Conservation (phyloP, 768 basidiomycete genomes). For the Sporobolomyces roseus region DNA sequence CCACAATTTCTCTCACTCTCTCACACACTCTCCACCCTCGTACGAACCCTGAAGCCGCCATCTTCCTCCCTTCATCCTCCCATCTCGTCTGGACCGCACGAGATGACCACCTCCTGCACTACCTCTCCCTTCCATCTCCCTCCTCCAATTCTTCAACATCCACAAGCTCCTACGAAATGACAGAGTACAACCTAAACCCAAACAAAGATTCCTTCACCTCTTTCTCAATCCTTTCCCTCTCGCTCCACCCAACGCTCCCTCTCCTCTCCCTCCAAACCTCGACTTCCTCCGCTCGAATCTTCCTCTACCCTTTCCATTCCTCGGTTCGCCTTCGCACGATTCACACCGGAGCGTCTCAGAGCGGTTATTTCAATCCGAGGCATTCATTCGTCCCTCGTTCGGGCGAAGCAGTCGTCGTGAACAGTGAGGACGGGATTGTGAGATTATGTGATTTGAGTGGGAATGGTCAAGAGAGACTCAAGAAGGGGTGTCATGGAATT, state of each 20-base stretch:
- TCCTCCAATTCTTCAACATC: background rate
- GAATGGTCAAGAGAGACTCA: slow-evolving; percentile 15
- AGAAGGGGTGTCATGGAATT: slow-evolving; percentile 37
- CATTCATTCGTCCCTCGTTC: slow-evolving; percentile 43
- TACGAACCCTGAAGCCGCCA: slow-evolving; percentile 45
- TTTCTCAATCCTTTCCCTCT: slow-evolving; percentile 42
- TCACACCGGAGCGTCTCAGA: slow-evolving; percentile 40
- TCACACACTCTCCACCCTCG: slow-evolving; percentile 24
- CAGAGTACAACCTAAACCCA: slow-evolving; percentile 44
- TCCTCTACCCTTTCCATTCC: slow-evolving; percentile 46
- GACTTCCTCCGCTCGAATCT: slow-evolving; percentile 40
- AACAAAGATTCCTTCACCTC: slow-evolving; percentile 44
- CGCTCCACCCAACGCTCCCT: slow-evolving; percentile 37
- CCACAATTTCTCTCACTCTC: slow-evolving; percentile 23
- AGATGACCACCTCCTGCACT: slow-evolving; percentile 46
- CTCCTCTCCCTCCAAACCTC: slow-evolving; percentile 44
- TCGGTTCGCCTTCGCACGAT: slow-evolving; percentile 35
- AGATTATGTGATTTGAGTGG: slow-evolving; percentile 39
- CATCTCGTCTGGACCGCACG: slow-evolving; percentile 33
- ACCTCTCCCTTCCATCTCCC: slow-evolving; percentile 26
- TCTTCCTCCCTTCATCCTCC: slow-evolving; percentile 38
- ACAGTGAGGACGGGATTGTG: slow-evolving; percentile 46
- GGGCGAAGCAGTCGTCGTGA: slow-evolving; percentile 43
- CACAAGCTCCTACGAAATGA: background rate
- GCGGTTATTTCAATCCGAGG: slow-evolving; percentile 43